Evolutionary conservation across 2,329 filamentous ascomycete species (phyloP).

Genomic region (Colletotrichum melonis): DNA sequence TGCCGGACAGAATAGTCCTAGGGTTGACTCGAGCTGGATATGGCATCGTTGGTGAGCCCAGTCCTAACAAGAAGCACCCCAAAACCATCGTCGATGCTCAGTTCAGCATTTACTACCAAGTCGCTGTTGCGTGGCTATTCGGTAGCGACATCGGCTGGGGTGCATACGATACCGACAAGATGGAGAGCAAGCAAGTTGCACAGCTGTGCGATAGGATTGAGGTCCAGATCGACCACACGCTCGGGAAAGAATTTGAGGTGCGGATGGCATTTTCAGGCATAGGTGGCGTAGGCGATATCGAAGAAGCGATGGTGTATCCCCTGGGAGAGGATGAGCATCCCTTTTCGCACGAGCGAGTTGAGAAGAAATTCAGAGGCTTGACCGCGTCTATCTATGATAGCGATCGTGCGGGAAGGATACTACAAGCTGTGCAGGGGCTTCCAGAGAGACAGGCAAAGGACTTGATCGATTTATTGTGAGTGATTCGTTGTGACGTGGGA

Average conservation of each 20-base stretch:
- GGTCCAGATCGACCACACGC: conserved; percentile 31
- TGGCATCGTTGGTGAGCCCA: conserved; percentile 24
- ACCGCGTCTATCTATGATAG: conserved; percentile 34
- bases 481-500: background rate
- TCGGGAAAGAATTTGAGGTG: conserved; percentile 16
- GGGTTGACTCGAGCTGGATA: conserved; percentile 38
- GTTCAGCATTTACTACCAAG: background rate
- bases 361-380: conserved; percentile 40
- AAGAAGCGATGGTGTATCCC: conserved; percentile 35
- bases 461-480: background rate
- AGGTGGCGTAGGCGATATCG: conserved; percentile 32
- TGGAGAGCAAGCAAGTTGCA: background rate
- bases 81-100: background rate
- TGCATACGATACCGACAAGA: background rate
- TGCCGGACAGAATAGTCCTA: conserved; percentile 37
- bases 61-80: background rate
- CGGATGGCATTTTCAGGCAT: conserved; percentile 31
- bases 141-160: background rate
- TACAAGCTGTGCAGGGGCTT: background rate
- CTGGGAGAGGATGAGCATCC: conserved; percentile 40
- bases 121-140: background rate
- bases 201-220: conserved; percentile 38
- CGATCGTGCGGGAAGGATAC: background rate
- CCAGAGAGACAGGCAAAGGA: background rate
- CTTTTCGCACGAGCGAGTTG: conserved; percentile 38